These are phyloP conservation scores for Penicillium sp. DNA, from an alignment of 2,329 filamentous ascomycete species.

Conservation along the genomic window DNA sequence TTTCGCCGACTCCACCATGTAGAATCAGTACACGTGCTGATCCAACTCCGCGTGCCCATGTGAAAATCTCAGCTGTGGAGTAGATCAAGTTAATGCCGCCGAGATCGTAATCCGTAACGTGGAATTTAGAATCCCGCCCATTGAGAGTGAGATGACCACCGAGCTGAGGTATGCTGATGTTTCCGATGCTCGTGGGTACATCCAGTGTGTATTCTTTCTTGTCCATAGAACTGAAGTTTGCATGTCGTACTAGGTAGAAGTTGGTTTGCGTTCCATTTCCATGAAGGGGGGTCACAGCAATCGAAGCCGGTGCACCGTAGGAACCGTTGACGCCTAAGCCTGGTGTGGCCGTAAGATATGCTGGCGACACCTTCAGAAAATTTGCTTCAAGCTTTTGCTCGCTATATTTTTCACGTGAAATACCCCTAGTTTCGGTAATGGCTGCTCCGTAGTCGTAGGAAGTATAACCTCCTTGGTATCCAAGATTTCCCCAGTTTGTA, in stretches of 20 bases:
- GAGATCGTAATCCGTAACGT: constrained; percentile 35
- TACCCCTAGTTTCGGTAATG: constrained; percentile 70
- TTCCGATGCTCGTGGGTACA: constrained; percentile 28
- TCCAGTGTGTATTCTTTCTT: constrained; percentile 14
- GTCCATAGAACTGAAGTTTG: constrained; percentile 18
- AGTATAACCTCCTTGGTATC: constrained; percentile 67
- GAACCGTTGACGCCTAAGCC: constrained; percentile 30
- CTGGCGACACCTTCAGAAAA: constrained; percentile 72
- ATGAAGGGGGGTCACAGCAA: constrained; percentile 16
- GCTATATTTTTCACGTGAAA: constrained; percentile 74
- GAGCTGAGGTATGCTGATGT: constrained; percentile 32
- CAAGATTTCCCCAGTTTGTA: constrained; percentile 80
- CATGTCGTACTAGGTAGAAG: constrained; percentile 19
- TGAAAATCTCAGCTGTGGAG: constrained; percentile 37
- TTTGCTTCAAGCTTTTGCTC: constrained; percentile 76
- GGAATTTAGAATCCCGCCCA: constrained; percentile 37
- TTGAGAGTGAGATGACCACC: constrained; percentile 26
- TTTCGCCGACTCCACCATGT: constrained; percentile 33
- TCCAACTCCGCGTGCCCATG: constrained; percentile 23
- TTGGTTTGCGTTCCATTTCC: constrained; percentile 13
- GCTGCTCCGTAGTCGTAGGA: constrained; percentile 63
- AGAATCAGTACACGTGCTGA: constrained; percentile 29
- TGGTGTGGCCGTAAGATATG: constrained; percentile 65
- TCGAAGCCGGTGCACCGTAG: constrained; percentile 10
- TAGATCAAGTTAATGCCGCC: constrained; percentile 30